Evolutionary conservation across 2,329 filamentous ascomycete species (phyloP).

Genomic region (Septoria linicola): DNA sequence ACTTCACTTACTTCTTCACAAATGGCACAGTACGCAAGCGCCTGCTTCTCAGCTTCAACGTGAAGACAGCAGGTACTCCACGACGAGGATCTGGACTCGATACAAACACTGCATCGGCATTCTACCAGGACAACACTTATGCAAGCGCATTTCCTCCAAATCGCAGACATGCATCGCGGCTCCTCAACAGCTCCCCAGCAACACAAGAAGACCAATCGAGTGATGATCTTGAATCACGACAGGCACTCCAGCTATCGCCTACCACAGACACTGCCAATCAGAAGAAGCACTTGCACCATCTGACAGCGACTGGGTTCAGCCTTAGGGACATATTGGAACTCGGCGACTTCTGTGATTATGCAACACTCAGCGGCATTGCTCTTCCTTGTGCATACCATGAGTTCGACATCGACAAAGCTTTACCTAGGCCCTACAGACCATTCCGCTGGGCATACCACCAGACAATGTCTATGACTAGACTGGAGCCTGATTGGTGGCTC

Average conservation of each 20-base stretch:
- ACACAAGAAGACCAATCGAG: slow-evolving; percentile 29
- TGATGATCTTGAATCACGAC: slow-evolving; percentile 19
- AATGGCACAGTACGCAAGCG: neutral
- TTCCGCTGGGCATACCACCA: slow-evolving; percentile 84
- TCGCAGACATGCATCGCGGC: slow-evolving; percentile 44
- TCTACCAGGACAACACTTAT: slow-evolving; percentile 41
- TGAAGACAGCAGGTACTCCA: neutral
- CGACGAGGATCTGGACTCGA: neutral
- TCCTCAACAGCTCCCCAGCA: slow-evolving; percentile 31
- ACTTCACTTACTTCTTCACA: neutral
- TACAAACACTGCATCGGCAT: slow-evolving; percentile 41
- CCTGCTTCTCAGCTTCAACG: neutral
- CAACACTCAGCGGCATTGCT: slow-evolving; percentile 70
- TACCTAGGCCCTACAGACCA: slow-evolving; percentile 73
- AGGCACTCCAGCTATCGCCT: slow-evolving; percentile 20
- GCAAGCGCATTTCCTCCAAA: slow-evolving; percentile 54
- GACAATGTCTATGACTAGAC: slow-evolving; percentile 84
- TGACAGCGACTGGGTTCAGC: slow-evolving; percentile 67
- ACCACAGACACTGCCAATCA: slow-evolving; percentile 28
- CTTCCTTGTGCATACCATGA: slow-evolving; percentile 61
- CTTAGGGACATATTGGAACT: slow-evolving; percentile 66
- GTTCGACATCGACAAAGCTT: slow-evolving; percentile 68
- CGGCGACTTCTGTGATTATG: slow-evolving; percentile 78
- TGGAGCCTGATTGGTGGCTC: slow-evolving; percentile 86
- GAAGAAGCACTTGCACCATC: slow-evolving; percentile 21